phyloP scores from a whole-genome alignment of 2,329 filamentous ascomycete species.

The Aspergillus brunneoviolaceus region DNA sequence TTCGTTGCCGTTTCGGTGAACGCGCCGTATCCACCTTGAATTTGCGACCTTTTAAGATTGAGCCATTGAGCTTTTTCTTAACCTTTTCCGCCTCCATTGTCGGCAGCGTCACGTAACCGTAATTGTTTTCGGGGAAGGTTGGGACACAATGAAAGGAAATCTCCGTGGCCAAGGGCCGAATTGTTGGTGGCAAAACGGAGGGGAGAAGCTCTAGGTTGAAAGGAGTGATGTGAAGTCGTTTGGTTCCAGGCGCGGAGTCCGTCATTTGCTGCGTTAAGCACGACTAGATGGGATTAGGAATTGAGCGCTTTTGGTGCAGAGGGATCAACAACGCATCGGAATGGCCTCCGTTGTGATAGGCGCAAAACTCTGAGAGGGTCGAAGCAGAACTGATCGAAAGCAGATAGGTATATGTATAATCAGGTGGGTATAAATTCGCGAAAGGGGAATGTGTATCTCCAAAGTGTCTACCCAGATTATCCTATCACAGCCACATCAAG shows the following conservation, averaged over 20 bases:
- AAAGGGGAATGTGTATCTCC: neutral
- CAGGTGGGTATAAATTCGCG: neutral
- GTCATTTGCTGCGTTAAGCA: slow-evolving; percentile 20
- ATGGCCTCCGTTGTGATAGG: neutral
- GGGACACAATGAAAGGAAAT: slow-evolving; percentile 85
- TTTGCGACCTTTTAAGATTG: slow-evolving; percentile 79
- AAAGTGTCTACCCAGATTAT: neutral
- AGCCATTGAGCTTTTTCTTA: slow-evolving; percentile 85
- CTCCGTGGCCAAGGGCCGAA: slow-evolving; percentile 67
- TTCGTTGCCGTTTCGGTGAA: slow-evolving; percentile 56
- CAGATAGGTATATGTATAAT: neutral
- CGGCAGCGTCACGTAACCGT: slow-evolving; percentile 86
- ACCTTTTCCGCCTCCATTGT: slow-evolving; percentile 81
- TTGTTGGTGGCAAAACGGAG: slow-evolving; percentile 67
- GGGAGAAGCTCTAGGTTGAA: slow-evolving; percentile 73
- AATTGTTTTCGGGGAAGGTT: slow-evolving; percentile 85
- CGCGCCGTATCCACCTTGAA: slow-evolving; percentile 80
- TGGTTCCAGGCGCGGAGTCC: slow-evolving; percentile 23
- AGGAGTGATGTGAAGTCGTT: slow-evolving; percentile 82
- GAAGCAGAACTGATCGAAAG: neutral
- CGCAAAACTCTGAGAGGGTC: neutral
- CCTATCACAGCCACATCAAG: neutral
- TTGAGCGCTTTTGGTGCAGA: neutral
- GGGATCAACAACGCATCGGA: neutral
- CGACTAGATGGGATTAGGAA: neutral